Percentiles rank a stretch among this genome's conserved stretches.
These are phyloP conservation scores for Fomitopsis schrenkii DNA, from an alignment of 1,284 basidiomycete species.

Conservation along the genomic window DNA sequence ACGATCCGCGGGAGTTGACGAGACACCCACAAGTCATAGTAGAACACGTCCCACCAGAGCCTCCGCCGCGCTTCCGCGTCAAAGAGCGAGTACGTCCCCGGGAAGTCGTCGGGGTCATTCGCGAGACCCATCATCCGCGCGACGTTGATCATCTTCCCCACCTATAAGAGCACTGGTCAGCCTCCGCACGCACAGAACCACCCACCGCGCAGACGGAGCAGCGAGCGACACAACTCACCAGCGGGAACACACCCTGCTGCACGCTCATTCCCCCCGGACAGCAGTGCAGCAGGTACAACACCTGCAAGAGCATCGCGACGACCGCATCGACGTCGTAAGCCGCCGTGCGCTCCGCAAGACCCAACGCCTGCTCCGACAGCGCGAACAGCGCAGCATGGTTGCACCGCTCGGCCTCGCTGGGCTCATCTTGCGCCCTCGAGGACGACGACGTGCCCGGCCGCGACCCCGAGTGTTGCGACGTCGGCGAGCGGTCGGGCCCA, in stretches of 20 bases:
- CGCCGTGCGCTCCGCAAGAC: conserved; percentile 36
- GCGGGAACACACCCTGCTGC: conserved; percentile 37
- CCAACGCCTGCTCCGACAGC: conserved; percentile 42
- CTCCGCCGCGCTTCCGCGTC: conserved; percentile 57
- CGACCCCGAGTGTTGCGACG: conserved; percentile 11
- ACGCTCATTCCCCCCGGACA: conserved; percentile 36
- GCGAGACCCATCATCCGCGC: conserved; percentile 62
- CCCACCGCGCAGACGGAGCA: not conserved
- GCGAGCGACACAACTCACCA: conserved; percentile 28
- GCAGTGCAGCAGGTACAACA: conserved; percentile 49
- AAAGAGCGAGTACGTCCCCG: conserved; percentile 38
- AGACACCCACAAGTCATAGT: conserved; percentile 61
- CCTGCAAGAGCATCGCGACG: conserved; percentile 47
- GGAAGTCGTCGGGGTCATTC: conserved; percentile 54
- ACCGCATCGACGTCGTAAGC: conserved; percentile 50
- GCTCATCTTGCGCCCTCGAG: conserved; percentile 5
- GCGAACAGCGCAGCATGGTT: conserved; percentile 37
- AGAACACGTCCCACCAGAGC: conserved; percentile 73
- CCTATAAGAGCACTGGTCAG: conserved; percentile 27
- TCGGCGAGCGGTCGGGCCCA: conserved; percentile 4
- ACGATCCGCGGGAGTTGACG: conserved; percentile 8
- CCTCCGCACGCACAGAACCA: not conserved
- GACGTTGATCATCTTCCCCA: conserved; percentile 65
- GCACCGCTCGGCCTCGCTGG: conserved; percentile 12
- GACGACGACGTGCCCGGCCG: not conserved